These are phyloP conservation scores for Kitagawia praeruptora DNA, from an alignment of 129 eudicot genomes.

Conservation along the genomic window DNA sequence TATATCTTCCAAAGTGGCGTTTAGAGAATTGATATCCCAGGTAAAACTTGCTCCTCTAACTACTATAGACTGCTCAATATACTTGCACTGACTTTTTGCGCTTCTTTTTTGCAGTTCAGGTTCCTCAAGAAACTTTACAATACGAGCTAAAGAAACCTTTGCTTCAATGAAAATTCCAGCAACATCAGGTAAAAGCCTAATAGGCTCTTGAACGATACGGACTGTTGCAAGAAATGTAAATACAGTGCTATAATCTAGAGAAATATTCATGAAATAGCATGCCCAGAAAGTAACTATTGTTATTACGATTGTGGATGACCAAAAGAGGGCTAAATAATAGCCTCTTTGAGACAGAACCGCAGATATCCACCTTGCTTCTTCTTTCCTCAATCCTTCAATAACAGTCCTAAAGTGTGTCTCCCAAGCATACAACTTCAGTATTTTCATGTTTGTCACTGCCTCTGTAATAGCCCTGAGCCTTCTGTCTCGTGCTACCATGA, in stretches of 20 bases:
- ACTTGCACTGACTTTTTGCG: slow-evolving; percentile 1
- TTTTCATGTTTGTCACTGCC: slow-evolving; percentile 51
- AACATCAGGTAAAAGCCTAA: slow-evolving; percentile 41
- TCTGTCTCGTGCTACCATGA: slow-evolving; percentile 53
- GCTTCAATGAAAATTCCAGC: slow-evolving; percentile 51
- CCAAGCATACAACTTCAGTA: slow-evolving; percentile 69
- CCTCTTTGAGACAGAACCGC: slow-evolving; percentile 37
- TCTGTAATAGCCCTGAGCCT: slow-evolving; percentile 48
- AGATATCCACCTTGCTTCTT: slow-evolving; percentile 32
- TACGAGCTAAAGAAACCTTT: slow-evolving; percentile 44
- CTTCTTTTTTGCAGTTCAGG: slow-evolving; percentile 40
- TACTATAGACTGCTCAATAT: slow-evolving; percentile 11
- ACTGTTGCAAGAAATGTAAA: slow-evolving; percentile 61
- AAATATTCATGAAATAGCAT: slow-evolving; percentile 32
- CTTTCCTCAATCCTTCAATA: slow-evolving; percentile 23
- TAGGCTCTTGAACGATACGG: slow-evolving; percentile 54
- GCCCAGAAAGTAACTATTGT: slow-evolving; percentile 45
- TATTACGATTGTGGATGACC: slow-evolving; percentile 42
- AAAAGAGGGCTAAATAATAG: slow-evolving; percentile 31
- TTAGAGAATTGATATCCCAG: slow-evolving; percentile 41
- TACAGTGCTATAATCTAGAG: slow-evolving; percentile 41
- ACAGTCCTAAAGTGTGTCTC: slow-evolving; percentile 47
- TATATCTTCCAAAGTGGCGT: slow-evolving; percentile 27
- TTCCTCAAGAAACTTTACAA: slow-evolving; percentile 49
- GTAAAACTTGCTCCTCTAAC: slow-evolving; percentile 33